Evolutionary conservation across 2,329 filamentous ascomycete species (phyloP).

Genomic region (Botrytis pseudocinerea): DNA sequence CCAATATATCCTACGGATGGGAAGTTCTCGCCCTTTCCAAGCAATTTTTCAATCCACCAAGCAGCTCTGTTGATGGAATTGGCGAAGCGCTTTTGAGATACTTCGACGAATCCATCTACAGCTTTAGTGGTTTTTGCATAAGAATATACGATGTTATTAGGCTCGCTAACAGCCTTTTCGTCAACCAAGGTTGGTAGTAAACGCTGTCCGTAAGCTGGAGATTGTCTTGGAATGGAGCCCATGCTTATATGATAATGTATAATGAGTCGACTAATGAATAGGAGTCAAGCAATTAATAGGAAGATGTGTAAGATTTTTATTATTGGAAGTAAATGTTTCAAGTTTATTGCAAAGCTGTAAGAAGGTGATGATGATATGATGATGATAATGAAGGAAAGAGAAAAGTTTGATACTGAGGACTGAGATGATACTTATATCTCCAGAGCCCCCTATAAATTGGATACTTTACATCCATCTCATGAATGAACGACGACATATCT

Average conservation of each 20-base stretch:
- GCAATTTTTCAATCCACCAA: conserved; percentile 25
- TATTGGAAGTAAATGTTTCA: background rate
- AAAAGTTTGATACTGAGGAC: background rate
- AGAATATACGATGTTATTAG: conserved; percentile 10
- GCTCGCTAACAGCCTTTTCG: conserved; percentile 14
- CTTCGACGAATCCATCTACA: conserved; percentile 24
- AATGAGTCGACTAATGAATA: background rate
- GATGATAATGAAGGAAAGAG: background rate
- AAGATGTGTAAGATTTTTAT: background rate
- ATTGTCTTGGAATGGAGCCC: conserved; percentile 14
- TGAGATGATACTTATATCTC: conserved; percentile 12
- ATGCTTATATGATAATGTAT: background rate
- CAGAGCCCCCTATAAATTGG: background rate
- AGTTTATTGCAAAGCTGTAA: background rate
- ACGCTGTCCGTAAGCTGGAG: conserved; percentile 17
- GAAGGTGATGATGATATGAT: background rate
- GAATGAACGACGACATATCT: conserved; percentile 13
- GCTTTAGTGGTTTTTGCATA: conserved; percentile 14
- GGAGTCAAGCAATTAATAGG: background rate
- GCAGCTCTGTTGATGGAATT: conserved; percentile 30
- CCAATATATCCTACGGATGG: conserved; percentile 23
- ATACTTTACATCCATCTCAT: background rate
- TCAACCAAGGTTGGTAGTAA: conserved; percentile 17
- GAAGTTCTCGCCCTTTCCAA: conserved; percentile 32
- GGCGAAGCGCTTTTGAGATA: conserved; percentile 28